A percentile compares a stretch with the other conserved stretches of the same genome.
Evolutionary conservation across 2,329 filamentous ascomycete genomes (phyloP).

Genomic region (Colletotrichum sp.): DNA sequence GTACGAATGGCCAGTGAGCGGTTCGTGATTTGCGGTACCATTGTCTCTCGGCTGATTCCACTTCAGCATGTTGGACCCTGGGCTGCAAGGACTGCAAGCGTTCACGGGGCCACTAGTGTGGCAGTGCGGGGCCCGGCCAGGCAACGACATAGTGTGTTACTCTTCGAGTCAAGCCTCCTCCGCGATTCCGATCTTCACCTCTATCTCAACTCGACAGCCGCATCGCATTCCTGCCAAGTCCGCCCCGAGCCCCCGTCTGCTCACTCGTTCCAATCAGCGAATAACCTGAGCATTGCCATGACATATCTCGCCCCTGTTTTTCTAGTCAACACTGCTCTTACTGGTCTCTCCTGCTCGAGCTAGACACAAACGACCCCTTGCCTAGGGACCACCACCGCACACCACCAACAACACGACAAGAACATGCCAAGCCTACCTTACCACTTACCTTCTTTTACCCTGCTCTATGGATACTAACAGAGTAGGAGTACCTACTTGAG

Average conservation of each 20-base stretch:
- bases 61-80: conserved; percentile 14
- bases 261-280: conserved; percentile 4
- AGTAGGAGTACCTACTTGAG: not conserved
- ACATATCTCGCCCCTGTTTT: conserved; percentile 7
- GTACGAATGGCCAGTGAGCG: conserved; percentile 4
- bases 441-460: not conserved
- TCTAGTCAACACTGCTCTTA: not conserved
- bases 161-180: conserved; percentile 20
- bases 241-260: not conserved
- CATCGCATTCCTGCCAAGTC: conserved; percentile 18
- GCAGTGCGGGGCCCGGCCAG: conserved; percentile 19
- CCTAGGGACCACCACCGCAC: not conserved
- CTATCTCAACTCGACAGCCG: conserved; percentile 12
- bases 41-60: conserved; percentile 19
- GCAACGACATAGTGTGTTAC: conserved; percentile 12
- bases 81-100: conserved; percentile 17
- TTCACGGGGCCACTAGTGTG: conserved; percentile 20
- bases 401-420: not conserved
- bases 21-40: conserved; percentile 11
- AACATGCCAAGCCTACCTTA: not conserved
- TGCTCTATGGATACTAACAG: not conserved
- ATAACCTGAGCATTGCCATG: not conserved
- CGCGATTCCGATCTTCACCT: conserved; percentile 22
- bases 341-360: not conserved
- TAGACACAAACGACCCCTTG: conserved; percentile 6